A percentile compares a stretch with the other conserved stretches of the same genome.
Conservation (phyloP, 306 rosid species). For the Vigna nakashimae region DNA sequence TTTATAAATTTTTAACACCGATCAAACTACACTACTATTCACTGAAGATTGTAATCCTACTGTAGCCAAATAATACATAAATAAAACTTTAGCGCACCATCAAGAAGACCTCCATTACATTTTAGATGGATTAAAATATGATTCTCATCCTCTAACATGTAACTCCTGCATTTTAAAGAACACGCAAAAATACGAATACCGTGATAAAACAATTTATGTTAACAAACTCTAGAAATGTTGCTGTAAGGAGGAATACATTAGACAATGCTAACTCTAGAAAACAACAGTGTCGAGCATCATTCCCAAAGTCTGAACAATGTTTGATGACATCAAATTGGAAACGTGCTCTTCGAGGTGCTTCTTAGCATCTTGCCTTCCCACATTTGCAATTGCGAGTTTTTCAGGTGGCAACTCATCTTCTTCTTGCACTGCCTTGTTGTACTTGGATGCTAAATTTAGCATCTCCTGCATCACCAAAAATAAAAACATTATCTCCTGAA, state of each 20-base stretch:
- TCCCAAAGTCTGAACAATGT: constrained; percentile 92
- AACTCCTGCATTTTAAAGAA: constrained; percentile 18
- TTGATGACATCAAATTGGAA: constrained; percentile 93
- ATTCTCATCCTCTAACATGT: constrained; percentile 16
- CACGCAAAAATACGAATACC: constrained; percentile 29
- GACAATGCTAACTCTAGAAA: constrained; percentile 54
- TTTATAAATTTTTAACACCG: neutral
- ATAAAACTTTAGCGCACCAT: neutral
- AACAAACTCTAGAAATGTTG: constrained; percentile 22
- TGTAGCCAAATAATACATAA: neutral
- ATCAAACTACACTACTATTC: too few species aligned
- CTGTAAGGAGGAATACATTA: neutral
- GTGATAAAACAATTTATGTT: constrained; percentile 1
- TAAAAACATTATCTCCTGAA: neutral
- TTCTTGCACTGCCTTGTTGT: constrained; percentile 96
- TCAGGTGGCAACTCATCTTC: constrained; percentile 93
- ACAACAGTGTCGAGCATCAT: constrained; percentile 95
- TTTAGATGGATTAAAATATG: neutral
- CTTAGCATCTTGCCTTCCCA: constrained; percentile 80
- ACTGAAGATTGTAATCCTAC: neutral
- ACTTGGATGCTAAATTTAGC: constrained; percentile 75
- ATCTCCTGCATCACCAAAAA: constrained; percentile 67
- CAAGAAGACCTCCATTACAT: neutral
- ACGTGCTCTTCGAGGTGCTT: constrained; percentile 96
- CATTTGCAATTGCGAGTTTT: constrained; percentile 74